phyloP scores from a whole-genome alignment of 2,329 filamentous ascomycete species.

The Colletotrichum tropicale region DNA sequence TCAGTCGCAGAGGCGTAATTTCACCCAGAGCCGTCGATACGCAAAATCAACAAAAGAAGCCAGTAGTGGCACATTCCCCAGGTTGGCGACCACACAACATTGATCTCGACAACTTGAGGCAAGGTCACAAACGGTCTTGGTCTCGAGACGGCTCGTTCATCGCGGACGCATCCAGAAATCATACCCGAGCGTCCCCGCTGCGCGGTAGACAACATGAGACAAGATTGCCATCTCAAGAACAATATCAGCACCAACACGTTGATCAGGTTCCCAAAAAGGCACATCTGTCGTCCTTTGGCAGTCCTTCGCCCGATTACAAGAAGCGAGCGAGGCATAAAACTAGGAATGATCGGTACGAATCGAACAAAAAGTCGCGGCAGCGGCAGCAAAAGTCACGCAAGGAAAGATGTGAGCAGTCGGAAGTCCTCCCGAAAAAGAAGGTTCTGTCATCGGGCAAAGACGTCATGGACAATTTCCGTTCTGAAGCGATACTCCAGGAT shows the following conservation, averaged over 20 bases:
- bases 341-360: conserved; percentile 59
- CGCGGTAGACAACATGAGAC: neutral
- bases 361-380: conserved; percentile 30
- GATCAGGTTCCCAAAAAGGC: neutral
- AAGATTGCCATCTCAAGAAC: neutral
- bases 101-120: neutral
- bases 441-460: conserved; percentile 42
- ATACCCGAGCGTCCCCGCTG: neutral
- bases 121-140: neutral
- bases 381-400: conserved; percentile 20
- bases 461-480: conserved; percentile 61
- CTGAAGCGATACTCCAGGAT: conserved; percentile 52
- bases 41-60: neutral
- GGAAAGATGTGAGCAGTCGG: conserved; percentile 22
- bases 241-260: neutral
- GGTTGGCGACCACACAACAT: neutral
- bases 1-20: neutral
- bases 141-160: conserved; percentile 21
- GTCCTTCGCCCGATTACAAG: conserved; percentile 39
- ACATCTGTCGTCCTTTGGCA: neutral
- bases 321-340: conserved; percentile 61
- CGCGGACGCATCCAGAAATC: neutral
- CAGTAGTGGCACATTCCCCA: neutral
- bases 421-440: conserved; percentile 23
- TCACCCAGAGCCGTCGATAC: neutral